Conservation (phyloP, 73 alveolate genomes). For the Halteria grandinella region DNA sequence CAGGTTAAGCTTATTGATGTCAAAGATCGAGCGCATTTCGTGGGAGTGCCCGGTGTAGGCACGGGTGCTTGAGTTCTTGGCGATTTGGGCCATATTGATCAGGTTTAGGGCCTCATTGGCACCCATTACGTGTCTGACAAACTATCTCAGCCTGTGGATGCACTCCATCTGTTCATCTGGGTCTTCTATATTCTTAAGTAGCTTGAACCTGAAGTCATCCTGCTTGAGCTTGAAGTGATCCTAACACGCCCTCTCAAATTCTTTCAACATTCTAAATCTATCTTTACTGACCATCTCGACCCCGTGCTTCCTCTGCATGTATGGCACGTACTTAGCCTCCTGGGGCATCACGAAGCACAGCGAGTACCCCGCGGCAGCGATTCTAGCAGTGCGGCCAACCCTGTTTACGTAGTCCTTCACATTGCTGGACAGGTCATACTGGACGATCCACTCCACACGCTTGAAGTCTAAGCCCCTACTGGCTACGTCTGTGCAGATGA, state of each 20-base stretch:
- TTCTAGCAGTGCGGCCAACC: slow-evolving; percentile 97
- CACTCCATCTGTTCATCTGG: slow-evolving; percentile 76
- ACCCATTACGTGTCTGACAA: slow-evolving; percentile 51
- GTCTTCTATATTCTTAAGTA: slow-evolving; percentile 68
- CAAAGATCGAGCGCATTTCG: slow-evolving; percentile 37
- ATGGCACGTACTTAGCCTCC: slow-evolving; percentile 72
- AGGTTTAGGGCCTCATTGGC: slow-evolving; percentile 15
- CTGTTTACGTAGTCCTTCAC: slow-evolving; percentile 95
- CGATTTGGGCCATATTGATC: slow-evolving; percentile 24
- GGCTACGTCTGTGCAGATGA: slow-evolving; percentile 95
- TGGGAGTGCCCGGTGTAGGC: slow-evolving; percentile 66
- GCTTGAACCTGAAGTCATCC: slow-evolving; percentile 31
- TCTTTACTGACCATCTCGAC: slow-evolving; percentile 61
- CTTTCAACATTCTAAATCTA: slow-evolving; percentile 70
- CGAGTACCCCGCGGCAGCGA: slow-evolving; percentile 84
- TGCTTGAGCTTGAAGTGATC: slow-evolving; percentile 68
- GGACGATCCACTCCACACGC: slow-evolving; percentile 88
- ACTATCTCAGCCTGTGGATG: slow-evolving; percentile 32
- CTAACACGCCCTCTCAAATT: slow-evolving; percentile 35
- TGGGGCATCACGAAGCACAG: slow-evolving; percentile 80
- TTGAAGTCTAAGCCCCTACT: slow-evolving; percentile 96
- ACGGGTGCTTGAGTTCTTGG: slow-evolving; percentile 60
- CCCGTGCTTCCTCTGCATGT: slow-evolving; percentile 64
- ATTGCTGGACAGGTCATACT: slow-evolving; percentile 90
- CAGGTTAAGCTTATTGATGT: slow-evolving; percentile 44